These are phyloP conservation scores for Pterocarpus macrocarpus DNA, from an alignment of 306 rosid genomes.

Conservation along the genomic window DNA sequence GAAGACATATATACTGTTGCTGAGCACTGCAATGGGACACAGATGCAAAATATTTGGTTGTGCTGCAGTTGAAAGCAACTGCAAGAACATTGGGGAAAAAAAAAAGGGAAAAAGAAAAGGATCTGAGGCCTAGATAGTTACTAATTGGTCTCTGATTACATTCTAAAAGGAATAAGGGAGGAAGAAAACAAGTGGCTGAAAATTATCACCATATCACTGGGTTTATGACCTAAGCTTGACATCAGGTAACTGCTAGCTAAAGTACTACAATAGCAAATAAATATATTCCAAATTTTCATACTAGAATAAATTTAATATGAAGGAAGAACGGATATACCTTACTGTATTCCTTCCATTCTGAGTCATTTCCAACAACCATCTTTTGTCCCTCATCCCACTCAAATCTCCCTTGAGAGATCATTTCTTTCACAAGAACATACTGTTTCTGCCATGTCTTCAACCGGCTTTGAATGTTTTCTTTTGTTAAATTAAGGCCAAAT, in stretches of 20 bases:
- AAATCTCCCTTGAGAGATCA: conserved; percentile 61
- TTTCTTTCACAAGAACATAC: conserved; percentile 54
- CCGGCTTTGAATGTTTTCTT: conserved; percentile 58
- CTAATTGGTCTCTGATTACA: conserved; percentile 1
- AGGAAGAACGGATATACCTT: conserved; percentile 52
- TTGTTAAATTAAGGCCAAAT: conserved; percentile 57
- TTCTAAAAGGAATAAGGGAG: conserved; percentile 1
- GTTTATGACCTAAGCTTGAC: conserved; percentile 21
- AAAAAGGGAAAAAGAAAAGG: not conserved
- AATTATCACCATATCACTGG: not conserved
- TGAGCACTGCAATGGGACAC: conserved; percentile 1
- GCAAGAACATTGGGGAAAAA: too few species aligned
- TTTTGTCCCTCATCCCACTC: conserved; percentile 61
- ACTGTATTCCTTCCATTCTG: conserved; percentile 58
- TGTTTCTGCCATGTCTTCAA: conserved; percentile 64
- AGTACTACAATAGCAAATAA: conserved; percentile 19
- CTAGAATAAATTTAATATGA: conserved; percentile 37
- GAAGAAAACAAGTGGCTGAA: conserved; percentile 11
- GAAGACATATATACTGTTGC: not conserved
- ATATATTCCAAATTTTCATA: conserved; percentile 31
- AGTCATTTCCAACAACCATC: conserved; percentile 60
- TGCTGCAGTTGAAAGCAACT: not conserved
- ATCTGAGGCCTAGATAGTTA: not conserved
- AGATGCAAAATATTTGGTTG: not conserved
- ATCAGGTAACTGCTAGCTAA: conserved; percentile 20